These are phyloP conservation scores for Cladosporium austrohemisphaericum DNA, from an alignment of 2,329 filamentous ascomycete species.

Conservation along the genomic window DNA sequence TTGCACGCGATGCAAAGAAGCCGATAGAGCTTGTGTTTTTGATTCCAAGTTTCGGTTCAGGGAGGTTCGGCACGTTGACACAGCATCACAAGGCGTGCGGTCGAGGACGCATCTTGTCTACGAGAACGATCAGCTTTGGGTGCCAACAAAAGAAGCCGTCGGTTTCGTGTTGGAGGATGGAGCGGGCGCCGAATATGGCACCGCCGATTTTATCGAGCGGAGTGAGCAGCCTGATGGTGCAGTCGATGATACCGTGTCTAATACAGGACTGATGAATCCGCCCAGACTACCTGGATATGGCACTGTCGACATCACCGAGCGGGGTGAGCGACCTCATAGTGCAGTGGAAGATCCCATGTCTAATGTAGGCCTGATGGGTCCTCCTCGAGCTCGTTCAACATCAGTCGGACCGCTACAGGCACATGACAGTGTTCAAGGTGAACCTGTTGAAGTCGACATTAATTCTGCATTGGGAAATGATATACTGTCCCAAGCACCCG, in stretches of 20 bases:
- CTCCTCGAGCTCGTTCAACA: too few relatives aligned
- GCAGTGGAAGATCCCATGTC: too few relatives aligned
- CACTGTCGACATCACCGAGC: too few relatives aligned
- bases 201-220: slow-evolving; percentile 18
- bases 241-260: too few relatives aligned
- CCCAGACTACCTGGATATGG: too few relatives aligned
- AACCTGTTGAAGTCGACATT: background rate
- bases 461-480: background rate
- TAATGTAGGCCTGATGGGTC: too few relatives aligned
- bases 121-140: slow-evolving; percentile 21
- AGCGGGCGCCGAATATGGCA: slow-evolving; percentile 20
- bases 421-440: too few relatives aligned
- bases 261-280: background rate
- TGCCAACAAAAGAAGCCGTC: slow-evolving; percentile 20
- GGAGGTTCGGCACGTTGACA: slow-evolving; percentile 21
- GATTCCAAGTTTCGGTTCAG: slow-evolving; percentile 23
- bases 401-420: too few relatives aligned
- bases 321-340: too few relatives aligned
- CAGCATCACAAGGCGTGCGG: slow-evolving; percentile 8
- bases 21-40: slow-evolving; percentile 20
- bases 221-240: background rate
- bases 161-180: slow-evolving; percentile 24
- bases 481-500: background rate
- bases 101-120: slow-evolving; percentile 18
- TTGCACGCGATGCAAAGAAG: slow-evolving; percentile 23